These are phyloP conservation scores for Scheffersomyces lignicola DNA, from an alignment of 1,139 yeast genomes.

Conservation along the genomic window DNA sequence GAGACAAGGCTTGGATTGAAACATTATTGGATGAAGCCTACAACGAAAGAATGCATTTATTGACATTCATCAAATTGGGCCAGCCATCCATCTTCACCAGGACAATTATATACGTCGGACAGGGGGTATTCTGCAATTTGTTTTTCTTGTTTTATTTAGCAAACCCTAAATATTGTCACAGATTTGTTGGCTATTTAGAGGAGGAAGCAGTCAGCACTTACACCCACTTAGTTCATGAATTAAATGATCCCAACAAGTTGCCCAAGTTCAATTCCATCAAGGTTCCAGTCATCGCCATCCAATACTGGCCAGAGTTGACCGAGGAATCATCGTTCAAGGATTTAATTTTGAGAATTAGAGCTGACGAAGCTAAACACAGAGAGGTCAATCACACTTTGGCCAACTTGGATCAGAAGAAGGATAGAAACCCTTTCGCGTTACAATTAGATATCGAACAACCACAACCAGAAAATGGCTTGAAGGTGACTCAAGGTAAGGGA, in stretches of 20 bases:
- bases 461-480: constrained; percentile 58
- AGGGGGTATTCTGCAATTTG: constrained; percentile 68
- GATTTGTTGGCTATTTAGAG: constrained; percentile 78
- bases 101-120: constrained; percentile 59
- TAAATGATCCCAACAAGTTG: constrained; percentile 51
- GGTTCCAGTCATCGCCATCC: constrained; percentile 59
- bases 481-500: constrained; percentile 49
- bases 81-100: constrained; percentile 64
- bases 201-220: constrained; percentile 79
- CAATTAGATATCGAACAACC: constrained; percentile 38
- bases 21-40: constrained; percentile 75
- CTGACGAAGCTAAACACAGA: constrained; percentile 74
- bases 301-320: constrained; percentile 60
- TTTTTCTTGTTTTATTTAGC: constrained; percentile 63
- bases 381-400: constrained; percentile 79
- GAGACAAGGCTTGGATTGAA: constrained; percentile 79
- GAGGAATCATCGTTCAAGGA: constrained; percentile 57
- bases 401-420: constrained; percentile 51
- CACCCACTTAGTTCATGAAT: constrained; percentile 57
- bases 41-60: constrained; percentile 75
- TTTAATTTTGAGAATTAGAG: constrained; percentile 55
- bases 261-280: constrained; percentile 45
- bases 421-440: constrained; percentile 71
- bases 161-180: constrained; percentile 66
- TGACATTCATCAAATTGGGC: constrained; percentile 67